Conservation (phyloP, 106 monocot genomes). For the Ottelia alismoides region DNA sequence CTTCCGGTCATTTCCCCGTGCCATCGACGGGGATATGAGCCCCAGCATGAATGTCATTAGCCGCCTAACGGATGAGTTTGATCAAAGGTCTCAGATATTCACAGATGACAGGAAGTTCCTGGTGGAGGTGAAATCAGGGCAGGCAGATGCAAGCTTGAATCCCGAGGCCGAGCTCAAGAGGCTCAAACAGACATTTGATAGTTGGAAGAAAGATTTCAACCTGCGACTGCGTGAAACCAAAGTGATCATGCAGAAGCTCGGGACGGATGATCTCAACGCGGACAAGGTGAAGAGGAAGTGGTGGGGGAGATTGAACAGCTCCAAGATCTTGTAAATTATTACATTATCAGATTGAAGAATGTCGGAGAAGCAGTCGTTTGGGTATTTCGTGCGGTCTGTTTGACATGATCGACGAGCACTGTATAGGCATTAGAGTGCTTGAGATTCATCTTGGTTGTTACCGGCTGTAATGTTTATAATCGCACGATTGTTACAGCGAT, state of each 20-base stretch:
- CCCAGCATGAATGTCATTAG: slow-evolving; percentile 36
- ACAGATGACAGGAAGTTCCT: slow-evolving; percentile 66
- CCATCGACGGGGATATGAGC: slow-evolving; percentile 22
- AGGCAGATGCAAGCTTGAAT: slow-evolving; percentile 59
- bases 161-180: slow-evolving; percentile 67
- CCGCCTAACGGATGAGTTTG: slow-evolving; percentile 67
- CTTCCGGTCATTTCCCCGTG: slow-evolving; percentile 1
- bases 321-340: slow-evolving; percentile 6
- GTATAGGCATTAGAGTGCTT: no score
- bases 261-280: not conserved
- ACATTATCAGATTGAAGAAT: no score
- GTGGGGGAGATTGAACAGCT: slow-evolving; percentile 28
- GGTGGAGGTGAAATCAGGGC: slow-evolving; percentile 91
- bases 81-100: slow-evolving; percentile 57
- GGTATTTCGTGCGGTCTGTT: no score
- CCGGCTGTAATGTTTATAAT: no score
- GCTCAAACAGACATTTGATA: slow-evolving; percentile 64
- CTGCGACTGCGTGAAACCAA: slow-evolving; percentile 37
- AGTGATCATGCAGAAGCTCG: slow-evolving; percentile 6
- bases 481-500: no score
- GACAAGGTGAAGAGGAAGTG: slow-evolving; percentile 15
- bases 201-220: slow-evolving; percentile 71
- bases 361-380: no score
- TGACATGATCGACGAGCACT: no score
- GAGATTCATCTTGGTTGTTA: no score